Evolutionary conservation across 306 rosid genomes (phyloP), one percentile per base, ranked within the genome.

Genomic region (Vigna mungo): DNA sequence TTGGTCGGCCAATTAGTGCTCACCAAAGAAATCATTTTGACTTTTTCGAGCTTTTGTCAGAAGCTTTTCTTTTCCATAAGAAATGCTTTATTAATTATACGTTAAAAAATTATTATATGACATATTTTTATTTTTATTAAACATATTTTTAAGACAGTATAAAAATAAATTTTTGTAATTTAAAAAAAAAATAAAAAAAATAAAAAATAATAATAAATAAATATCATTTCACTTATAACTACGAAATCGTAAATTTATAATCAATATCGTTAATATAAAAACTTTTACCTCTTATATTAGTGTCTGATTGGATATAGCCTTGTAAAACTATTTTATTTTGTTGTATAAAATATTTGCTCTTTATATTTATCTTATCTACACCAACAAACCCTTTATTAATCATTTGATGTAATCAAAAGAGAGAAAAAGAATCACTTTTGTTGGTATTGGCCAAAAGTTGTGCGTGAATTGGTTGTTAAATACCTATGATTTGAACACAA

Each of bases 1-100:
- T 72, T 72, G 85, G 81, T 76, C 80, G 67, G 82, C 68, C 59
- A 76, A 73, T 60, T 34, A 53, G 71, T 58, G 66, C 47, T 67
- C 14, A 46, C 32, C 11, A 37, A 30, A 80, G 37, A 71, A 59
- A 80, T 72, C 61, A 68, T 18, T 44, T 65, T 82, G 77, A 76
- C 46, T 75, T 82, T 79, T 76, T 52, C 43, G 58, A 18, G 16
- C 69, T 21, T 81, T 53, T 67, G 39, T n/a, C 53, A 61, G 54
- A 80, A 32, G 14, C 1, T 59, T 34, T 36, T 9, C 47, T n/a
- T 62, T 36, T 6, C 4, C 12, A 11, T 51, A 47, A 21, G 16
- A 18, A 6, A 52, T 52, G 43, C 25, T 49, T 41, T 37, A 12
- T 27, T 69, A 56, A 36, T 58, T 59, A 74, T 73, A 25, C 3